Conservation (phyloP, 2,329 filamentous ascomycete genomes). For the Fusarium clavum region DNA sequence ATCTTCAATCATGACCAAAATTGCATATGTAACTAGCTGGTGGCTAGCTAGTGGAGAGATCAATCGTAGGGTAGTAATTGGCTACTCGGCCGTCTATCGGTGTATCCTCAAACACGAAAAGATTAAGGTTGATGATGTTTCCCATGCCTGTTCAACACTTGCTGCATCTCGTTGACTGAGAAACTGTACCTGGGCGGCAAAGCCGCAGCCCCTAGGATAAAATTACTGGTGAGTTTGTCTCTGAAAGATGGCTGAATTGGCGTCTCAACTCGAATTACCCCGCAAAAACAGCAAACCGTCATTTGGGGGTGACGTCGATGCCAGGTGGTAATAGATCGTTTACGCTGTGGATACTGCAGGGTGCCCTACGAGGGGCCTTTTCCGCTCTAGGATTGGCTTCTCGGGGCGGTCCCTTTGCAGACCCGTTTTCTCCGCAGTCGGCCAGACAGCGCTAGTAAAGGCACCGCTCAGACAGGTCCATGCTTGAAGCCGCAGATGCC, state of each 20-base stretch:
- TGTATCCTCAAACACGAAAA: background rate
- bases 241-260: slow-evolving; percentile 6
- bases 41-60: slow-evolving; percentile 16
- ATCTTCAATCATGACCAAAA: slow-evolving; percentile 2
- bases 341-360: slow-evolving; percentile 9
- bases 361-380: slow-evolving; percentile 26
- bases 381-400: slow-evolving; percentile 28
- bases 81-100: slow-evolving; percentile 9
- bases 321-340: slow-evolving; percentile 19
- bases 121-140: background rate
- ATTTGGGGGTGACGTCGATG: slow-evolving; percentile 42
- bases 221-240: slow-evolving; percentile 17
- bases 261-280: slow-evolving; percentile 29
- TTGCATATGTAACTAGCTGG: slow-evolving; percentile 2
- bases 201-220: slow-evolving; percentile 19
- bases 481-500: slow-evolving; percentile 26
- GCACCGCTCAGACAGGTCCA: background rate
- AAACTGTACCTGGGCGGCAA: slow-evolving; percentile 25
- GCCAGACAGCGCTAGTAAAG: slow-evolving; percentile 18
- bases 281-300: slow-evolving; percentile 37
- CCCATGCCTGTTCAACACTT: slow-evolving; percentile 1
- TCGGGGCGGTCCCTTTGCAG: slow-evolving; percentile 27
- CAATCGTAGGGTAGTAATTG: slow-evolving; percentile 4
- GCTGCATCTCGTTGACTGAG: slow-evolving; percentile 9
- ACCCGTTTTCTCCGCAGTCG: slow-evolving; percentile 35